Percentiles rank a stretch among this genome's conserved stretches.
Evolutionary conservation across 1,139 yeast genomes (phyloP).

Genomic region (Torulaspora pretoriensis): DNA sequence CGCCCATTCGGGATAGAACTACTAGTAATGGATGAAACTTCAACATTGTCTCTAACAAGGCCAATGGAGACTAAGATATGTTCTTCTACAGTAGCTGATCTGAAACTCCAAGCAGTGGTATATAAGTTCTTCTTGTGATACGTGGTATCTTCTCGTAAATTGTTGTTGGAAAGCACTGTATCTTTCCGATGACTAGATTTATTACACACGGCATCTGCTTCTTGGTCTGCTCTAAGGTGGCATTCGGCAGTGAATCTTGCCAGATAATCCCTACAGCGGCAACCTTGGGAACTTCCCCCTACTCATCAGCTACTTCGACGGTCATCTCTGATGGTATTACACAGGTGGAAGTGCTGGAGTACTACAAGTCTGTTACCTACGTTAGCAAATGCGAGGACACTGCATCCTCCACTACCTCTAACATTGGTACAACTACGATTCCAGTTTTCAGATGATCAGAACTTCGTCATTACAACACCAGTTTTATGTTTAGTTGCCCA

Average conservation of each 20-base stretch:
- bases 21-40: neutral
- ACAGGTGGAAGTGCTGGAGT: conserved; percentile 24
- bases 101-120: too few relatives aligned
- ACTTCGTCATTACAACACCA: neutral
- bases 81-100: too few relatives aligned
- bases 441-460: conserved; percentile 8
- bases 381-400: conserved; percentile 19
- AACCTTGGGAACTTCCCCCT: conserved; percentile 25
- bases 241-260: conserved; percentile 16
- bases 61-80: too few relatives aligned
- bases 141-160: too few relatives aligned
- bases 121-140: too few relatives aligned
- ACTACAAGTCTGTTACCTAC: conserved; percentile 25
- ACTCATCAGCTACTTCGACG: conserved; percentile 23
- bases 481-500: neutral
- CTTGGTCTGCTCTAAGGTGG: neutral
- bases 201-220: neutral
- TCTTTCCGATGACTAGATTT: neutral
- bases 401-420: conserved; percentile 6
- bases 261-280: conserved; percentile 24
- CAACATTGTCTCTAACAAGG: too few relatives aligned
- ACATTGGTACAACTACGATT: conserved; percentile 11
- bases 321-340: conserved; percentile 20
- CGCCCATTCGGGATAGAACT: conserved; percentile 4
- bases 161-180: neutral